Base-by-base conservation (phyloP, 2,329 filamentous ascomycete species). In the Daldinia sp. region DNA sequence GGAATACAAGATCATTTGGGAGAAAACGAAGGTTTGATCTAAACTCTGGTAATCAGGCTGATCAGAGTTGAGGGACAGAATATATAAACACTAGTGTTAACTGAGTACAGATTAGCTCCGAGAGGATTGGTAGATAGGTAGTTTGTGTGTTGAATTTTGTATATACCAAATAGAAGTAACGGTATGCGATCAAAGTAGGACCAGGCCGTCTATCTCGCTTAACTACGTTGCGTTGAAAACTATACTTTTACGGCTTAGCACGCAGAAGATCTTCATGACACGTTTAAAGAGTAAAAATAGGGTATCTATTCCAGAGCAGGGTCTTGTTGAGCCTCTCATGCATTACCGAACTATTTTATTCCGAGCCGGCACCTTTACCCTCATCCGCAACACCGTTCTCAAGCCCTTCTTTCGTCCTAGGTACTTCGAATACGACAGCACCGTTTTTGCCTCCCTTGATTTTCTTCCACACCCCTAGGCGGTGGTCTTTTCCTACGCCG, bases 401-500 rank as follows among this genome's bases (percentile, higher is more conserved):
- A 4, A 52, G 50, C 9, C 23, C 45, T 19, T 61, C 76, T 43
- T 72, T 70, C 70, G 78, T 69, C 72, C 79, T 81, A 11, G 90
- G 86, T 30, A 97, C 86, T 75, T 97, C 93, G 74, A 97, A 96
- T 8, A 97, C 85, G 21, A 95, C 85, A n/a, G 91, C 91, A 5
- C 92, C 92, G 74, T 97, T 97, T 68, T 89, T 89, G 3, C 88
- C 92, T 6, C 80, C 81, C 45, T 77, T 76, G 21, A 83, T 76
- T 59, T 84, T 84, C 77, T 89, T 89, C 93, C 93, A 98, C 66
- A 91, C 84, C 3, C 93, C 95, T 39, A 97, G 80, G 43, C 93
- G 86, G 77, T 94, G 91, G 77, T 97, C 92, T 73, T 91, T 94
- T 32, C 92, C 93, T 1, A 96, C 85, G 13, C 90, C 95, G n/a